A percentile compares a stretch with the other conserved stretches of the same genome.
Evolutionary conservation across 176 grass and related monocot species (phyloP).

Genomic region (Elaeis guineensis): DNA sequence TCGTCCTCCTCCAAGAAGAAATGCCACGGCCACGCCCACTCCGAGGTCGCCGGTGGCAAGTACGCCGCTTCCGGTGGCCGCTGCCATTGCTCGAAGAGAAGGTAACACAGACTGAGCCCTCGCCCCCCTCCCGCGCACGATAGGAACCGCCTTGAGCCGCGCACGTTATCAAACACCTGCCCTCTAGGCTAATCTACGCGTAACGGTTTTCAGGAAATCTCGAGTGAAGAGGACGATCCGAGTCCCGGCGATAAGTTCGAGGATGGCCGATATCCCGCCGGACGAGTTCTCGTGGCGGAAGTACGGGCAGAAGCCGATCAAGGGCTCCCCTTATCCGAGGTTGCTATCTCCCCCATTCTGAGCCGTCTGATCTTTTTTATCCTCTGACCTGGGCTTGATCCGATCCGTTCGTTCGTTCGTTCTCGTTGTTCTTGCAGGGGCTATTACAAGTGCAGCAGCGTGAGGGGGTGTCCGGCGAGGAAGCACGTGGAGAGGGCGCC

Average conservation of each 20-base stretch:
- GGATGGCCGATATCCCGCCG: slow-evolving; percentile 82
- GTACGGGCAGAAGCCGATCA: slow-evolving; percentile 99
- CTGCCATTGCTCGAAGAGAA: slow-evolving; percentile 90
- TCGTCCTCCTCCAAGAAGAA: slow-evolving; percentile 40
- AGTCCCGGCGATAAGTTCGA: slow-evolving; percentile 78
- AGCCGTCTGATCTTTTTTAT: background rate
- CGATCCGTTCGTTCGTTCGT: background rate
- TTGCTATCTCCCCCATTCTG: slow-evolving; percentile 16
- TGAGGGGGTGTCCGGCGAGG: slow-evolving; percentile 64
- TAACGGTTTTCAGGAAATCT: slow-evolving; percentile 42
- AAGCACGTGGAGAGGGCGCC: slow-evolving; percentile 96
- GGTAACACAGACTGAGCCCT: slow-evolving; percentile 14
- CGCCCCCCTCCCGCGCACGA: background rate
- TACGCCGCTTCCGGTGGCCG: slow-evolving; percentile 26
- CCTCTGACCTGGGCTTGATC: background rate
- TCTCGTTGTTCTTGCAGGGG: slow-evolving; percentile 29
- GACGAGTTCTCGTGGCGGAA: slow-evolving; percentile 98
- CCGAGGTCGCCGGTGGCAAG: slow-evolving; percentile 7
- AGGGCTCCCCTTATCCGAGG: slow-evolving; percentile 86
- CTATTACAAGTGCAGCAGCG: slow-evolving; percentile 97
- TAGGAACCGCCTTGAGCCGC: too few species aligned
- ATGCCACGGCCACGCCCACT: slow-evolving; percentile 55
- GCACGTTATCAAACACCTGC: too few species aligned
- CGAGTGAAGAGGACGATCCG: slow-evolving; percentile 60
- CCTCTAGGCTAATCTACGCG: background rate